phyloP scores from a whole-genome alignment of 352 stramenopile species.

The Phytophthora fragariaefolia region DNA sequence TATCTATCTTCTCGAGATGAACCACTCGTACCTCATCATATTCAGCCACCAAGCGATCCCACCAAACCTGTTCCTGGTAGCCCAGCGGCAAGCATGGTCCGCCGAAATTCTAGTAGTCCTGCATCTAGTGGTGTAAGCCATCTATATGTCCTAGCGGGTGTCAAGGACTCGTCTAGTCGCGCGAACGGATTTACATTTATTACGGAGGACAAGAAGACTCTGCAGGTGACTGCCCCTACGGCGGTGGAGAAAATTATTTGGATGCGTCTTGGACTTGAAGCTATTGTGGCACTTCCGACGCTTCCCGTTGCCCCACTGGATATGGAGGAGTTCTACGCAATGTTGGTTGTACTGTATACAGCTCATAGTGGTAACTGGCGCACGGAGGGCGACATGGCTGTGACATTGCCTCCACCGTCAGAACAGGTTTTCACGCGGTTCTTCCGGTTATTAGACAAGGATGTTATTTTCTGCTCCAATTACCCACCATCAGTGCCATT shows the following conservation, averaged over 20 bases:
- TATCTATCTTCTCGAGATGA: constrained; percentile 83
- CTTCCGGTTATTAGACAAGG: constrained; percentile 85
- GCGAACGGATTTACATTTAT: constrained; percentile 90
- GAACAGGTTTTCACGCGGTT: constrained; percentile 90
- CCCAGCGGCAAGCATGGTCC: constrained; percentile 41
- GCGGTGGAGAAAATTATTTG: constrained; percentile 89
- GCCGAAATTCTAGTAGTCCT: constrained; percentile 51
- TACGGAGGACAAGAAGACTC: constrained; percentile 86
- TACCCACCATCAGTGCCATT: constrained; percentile 90
- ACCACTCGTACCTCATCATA: constrained; percentile 62
- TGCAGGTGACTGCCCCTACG: constrained; percentile 79
- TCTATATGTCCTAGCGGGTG: constrained; percentile 80
- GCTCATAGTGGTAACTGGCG: constrained; percentile 80
- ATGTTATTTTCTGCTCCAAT: constrained; percentile 90
- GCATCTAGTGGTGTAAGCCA: constrained; percentile 64
- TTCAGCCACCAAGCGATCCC: constrained; percentile 42
- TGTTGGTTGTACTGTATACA: constrained; percentile 89
- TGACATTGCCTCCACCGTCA: constrained; percentile 83
- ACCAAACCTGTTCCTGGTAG: constrained; percentile 40
- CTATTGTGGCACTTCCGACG: constrained; percentile 85
- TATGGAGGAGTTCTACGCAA: constrained; percentile 91
- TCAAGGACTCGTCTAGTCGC: constrained; percentile 85
- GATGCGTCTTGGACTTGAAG: constrained; percentile 86
- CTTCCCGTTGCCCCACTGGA: constrained; percentile 82
- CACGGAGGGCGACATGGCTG: constrained; percentile 88